Percentiles rank a stretch among this genome's conserved stretches.
Evolutionary conservation across 2,329 filamentous ascomycete genomes (phyloP).

Genomic region (Aspergillus sp.): DNA sequence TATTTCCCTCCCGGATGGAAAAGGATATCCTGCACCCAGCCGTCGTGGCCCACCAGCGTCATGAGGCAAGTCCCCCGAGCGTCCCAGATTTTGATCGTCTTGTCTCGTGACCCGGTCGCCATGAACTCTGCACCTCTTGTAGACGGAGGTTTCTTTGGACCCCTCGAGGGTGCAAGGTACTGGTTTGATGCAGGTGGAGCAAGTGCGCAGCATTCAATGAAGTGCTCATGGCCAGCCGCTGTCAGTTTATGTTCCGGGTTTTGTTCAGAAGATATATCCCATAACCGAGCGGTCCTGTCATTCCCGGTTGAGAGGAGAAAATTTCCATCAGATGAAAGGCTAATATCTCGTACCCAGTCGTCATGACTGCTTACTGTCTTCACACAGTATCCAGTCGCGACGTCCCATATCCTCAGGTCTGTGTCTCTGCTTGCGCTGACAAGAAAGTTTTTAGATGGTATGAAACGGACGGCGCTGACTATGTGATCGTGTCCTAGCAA

Average conservation of each 20-base stretch:
- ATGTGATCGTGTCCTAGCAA: constrained; percentile 87
- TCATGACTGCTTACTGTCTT: constrained; percentile 80
- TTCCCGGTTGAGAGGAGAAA: constrained; percentile 76
- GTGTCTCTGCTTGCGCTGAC: constrained; percentile 81
- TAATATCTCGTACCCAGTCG: constrained; percentile 87
- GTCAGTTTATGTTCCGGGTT: constrained; percentile 66
- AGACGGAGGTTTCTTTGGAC: constrained; percentile 69
- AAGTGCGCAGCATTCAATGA: constrained; percentile 31
- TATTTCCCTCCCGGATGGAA: constrained; percentile 91
- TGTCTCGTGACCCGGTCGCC: constrained; percentile 80
- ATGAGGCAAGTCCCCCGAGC: constrained; percentile 73
- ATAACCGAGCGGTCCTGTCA: constrained; percentile 72
- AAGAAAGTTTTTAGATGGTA: constrained; percentile 77
- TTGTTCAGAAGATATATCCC: constrained; percentile 76
- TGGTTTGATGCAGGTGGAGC: constrained; percentile 71
- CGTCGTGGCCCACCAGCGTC: constrained; percentile 47
- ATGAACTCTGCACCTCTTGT: constrained; percentile 76
- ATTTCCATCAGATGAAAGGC: constrained; percentile 71
- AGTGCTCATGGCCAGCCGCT: constrained; percentile 1
- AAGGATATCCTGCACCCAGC: constrained; percentile 76
- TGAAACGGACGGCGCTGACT: constrained; percentile 79
- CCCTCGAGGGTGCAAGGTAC: constrained; percentile 68
- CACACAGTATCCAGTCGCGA: constrained; percentile 84
- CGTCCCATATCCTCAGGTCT: constrained; percentile 82
- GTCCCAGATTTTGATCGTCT: constrained; percentile 82